Conservation (phyloP, 202 grass and related monocot species). For the Cymbopogon flexuosus region DNA sequence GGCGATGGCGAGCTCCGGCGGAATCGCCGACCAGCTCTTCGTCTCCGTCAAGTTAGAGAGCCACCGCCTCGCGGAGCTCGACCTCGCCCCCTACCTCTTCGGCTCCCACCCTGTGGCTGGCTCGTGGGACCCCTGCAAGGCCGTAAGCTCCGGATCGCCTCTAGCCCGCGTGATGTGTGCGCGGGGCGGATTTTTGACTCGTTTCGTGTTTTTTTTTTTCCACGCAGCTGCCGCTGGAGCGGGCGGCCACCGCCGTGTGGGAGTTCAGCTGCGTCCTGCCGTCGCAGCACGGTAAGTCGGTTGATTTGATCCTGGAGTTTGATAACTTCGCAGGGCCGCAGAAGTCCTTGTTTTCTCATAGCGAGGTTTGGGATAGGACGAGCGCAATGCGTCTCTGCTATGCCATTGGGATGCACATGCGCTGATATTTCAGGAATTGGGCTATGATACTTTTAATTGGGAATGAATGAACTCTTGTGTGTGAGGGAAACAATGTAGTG, state of each 20-base stretch:
- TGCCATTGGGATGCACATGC: background rate
- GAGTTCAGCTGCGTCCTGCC: constrained; percentile 81
- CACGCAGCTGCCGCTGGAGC: constrained; percentile 62
- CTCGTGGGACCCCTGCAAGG: constrained; percentile 74
- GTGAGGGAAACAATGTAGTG: background rate
- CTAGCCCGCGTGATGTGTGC: background rate
- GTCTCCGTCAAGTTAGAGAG: constrained; percentile 78
- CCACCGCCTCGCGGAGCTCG: constrained; percentile 39
- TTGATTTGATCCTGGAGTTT: background rate
- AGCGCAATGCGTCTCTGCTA: background rate
- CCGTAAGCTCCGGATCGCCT: constrained; percentile 43
- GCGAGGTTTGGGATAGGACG: background rate
- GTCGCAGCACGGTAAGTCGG: constrained; percentile 55
- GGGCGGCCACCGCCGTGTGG: constrained; percentile 59
- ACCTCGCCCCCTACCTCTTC: constrained; percentile 63
- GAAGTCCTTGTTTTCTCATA: background rate
- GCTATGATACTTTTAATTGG: background rate
- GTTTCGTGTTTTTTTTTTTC: background rate
- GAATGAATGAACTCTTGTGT: background rate
- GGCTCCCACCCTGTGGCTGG: constrained; percentile 69
- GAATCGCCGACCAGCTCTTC: constrained; percentile 52
- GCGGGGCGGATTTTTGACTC: constrained; percentile 9
- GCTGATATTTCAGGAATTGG: constrained; percentile 14
- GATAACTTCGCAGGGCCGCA: background rate
- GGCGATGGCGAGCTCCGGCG: constrained; percentile 55